Evolutionary conservation across 2,329 filamentous ascomycete genomes (phyloP).

Genomic region (Ophiocordyceps polyrhachis-furcata): DNA sequence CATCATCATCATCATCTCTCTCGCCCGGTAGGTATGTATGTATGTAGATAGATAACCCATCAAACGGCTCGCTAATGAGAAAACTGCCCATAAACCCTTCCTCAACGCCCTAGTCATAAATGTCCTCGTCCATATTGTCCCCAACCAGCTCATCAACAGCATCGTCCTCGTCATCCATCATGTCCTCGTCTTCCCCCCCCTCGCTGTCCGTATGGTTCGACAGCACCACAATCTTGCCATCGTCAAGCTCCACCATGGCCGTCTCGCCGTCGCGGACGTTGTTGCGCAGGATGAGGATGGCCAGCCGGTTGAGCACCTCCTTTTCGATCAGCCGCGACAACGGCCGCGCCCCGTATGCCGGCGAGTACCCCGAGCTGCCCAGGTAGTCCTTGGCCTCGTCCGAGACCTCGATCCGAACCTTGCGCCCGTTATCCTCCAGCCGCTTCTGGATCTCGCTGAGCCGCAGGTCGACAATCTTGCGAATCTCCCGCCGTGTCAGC

Average conservation of each 20-base stretch:
- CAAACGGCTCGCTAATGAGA: too few species aligned
- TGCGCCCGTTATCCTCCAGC: slow-evolving; percentile 66
- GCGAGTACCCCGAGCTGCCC: slow-evolving; percentile 79
- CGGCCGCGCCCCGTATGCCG: slow-evolving; percentile 83
- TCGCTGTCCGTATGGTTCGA: slow-evolving; percentile 59
- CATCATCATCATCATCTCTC: too few species aligned
- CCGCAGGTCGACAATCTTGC: slow-evolving; percentile 86
- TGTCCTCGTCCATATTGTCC: slow-evolving; percentile 42
- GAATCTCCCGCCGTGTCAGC: slow-evolving; percentile 73
- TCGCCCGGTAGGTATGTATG: too few species aligned
- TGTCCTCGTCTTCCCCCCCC: slow-evolving; percentile 45
- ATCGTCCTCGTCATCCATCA: slow-evolving; percentile 56
- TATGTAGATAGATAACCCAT: too few species aligned
- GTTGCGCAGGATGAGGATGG: slow-evolving; percentile 76
- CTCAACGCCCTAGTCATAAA: slow-evolving; percentile 19
- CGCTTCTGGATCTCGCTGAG: slow-evolving; percentile 81
- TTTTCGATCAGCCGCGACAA: slow-evolving; percentile 84
- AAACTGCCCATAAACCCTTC: too few species aligned
- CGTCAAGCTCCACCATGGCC: slow-evolving; percentile 60
- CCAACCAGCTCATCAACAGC: slow-evolving; percentile 49
- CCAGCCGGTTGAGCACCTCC: slow-evolving; percentile 85
- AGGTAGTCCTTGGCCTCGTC: slow-evolving; percentile 86
- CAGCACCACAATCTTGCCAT: slow-evolving; percentile 63
- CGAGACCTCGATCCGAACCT: slow-evolving; percentile 66
- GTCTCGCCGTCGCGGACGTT: slow-evolving; percentile 70